phyloP scores from a whole-genome alignment of 306 rosid genomes.

The Vigna trinervia region DNA sequence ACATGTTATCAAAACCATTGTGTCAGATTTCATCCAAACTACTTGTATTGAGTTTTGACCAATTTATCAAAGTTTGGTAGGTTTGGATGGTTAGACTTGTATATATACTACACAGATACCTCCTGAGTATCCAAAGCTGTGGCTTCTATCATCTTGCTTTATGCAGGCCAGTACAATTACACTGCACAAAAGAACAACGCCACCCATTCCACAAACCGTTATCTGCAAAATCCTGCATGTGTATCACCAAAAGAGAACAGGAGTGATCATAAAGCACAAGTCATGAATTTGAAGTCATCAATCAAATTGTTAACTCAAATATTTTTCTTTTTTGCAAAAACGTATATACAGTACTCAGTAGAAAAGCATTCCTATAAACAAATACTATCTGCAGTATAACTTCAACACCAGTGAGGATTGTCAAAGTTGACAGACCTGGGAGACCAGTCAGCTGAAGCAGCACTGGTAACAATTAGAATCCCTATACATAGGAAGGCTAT shows the following conservation, averaged over 20 bases:
- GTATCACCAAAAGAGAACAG: slow-evolving; percentile 22
- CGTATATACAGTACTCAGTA: neutral
- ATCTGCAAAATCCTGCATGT: slow-evolving; percentile 56
- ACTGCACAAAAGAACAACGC: slow-evolving; percentile 54
- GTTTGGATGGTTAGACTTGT: neutral
- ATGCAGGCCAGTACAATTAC: slow-evolving; percentile 56
- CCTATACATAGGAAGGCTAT: slow-evolving; percentile 69
- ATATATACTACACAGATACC: slow-evolving; percentile 50
- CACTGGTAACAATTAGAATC: slow-evolving; percentile 54
- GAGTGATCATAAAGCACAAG: neutral
- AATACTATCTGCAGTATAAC: slow-evolving; percentile 5
- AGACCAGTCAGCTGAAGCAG: slow-evolving; percentile 63
- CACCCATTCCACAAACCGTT: slow-evolving; percentile 60
- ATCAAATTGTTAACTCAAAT: slow-evolving; percentile 24
- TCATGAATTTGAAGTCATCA: slow-evolving; percentile 9
- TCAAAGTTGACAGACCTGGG: slow-evolving; percentile 60
- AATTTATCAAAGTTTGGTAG: neutral
- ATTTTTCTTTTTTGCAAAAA: neutral
- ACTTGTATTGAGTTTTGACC: neutral
- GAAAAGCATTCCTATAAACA: slow-evolving; percentile 25
- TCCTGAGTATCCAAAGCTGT: slow-evolving; percentile 73
- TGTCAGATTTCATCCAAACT: slow-evolving; percentile 20
- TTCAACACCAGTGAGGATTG: slow-evolving; percentile 20
- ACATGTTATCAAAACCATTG: slow-evolving; percentile 16
- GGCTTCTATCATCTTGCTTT: slow-evolving; percentile 70